phyloP scores from a whole-genome alignment of 176 grass and related monocot species.

The Elaeis guineensis region DNA sequence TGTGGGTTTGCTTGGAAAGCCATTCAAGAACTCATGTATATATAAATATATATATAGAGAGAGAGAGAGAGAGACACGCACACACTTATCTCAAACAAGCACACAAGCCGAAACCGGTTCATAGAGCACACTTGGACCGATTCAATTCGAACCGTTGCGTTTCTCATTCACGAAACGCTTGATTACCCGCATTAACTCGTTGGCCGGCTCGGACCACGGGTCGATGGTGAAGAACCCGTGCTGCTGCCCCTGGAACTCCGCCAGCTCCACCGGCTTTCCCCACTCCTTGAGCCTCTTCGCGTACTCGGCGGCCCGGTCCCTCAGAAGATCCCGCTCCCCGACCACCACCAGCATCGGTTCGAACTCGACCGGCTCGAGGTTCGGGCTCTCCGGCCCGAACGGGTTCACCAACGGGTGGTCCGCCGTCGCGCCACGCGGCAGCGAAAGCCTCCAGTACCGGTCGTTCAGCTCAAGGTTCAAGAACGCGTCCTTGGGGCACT shows the following conservation, averaged over 20 bases:
- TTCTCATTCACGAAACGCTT: slow-evolving; percentile 43
- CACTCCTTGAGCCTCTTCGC: slow-evolving; percentile 36
- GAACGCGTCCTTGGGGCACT: slow-evolving; percentile 65
- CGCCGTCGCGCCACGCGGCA: slow-evolving; percentile 42
- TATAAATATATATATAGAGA: too few relatives aligned
- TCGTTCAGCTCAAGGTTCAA: slow-evolving; percentile 59
- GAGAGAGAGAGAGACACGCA: too few relatives aligned
- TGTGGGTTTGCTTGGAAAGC: too few relatives aligned
- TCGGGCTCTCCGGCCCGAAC: slow-evolving; percentile 47
- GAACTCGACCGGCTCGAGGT: slow-evolving; percentile 38
- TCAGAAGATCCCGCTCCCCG: slow-evolving; percentile 53
- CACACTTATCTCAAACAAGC: too few relatives aligned
- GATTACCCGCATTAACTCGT: slow-evolving; percentile 53
- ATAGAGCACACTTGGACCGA: too few relatives aligned
- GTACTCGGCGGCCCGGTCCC: slow-evolving; percentile 68
- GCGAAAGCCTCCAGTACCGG: slow-evolving; percentile 76
- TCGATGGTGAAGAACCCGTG: slow-evolving; percentile 90
- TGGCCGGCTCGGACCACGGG: slow-evolving; percentile 46
- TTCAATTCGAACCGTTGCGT: not conserved
- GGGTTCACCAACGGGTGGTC: slow-evolving; percentile 66
- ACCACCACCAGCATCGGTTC: slow-evolving; percentile 64
- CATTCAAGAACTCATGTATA: too few relatives aligned
- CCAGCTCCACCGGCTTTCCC: slow-evolving; percentile 61
- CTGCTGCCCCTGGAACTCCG: slow-evolving; percentile 68
- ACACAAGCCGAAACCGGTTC: too few relatives aligned